Evolutionary conservation across 768 basidiomycete genomes (phyloP), one percentile per base, ranked within the genome.

Genomic region (Hericium erinaceus): DNA sequence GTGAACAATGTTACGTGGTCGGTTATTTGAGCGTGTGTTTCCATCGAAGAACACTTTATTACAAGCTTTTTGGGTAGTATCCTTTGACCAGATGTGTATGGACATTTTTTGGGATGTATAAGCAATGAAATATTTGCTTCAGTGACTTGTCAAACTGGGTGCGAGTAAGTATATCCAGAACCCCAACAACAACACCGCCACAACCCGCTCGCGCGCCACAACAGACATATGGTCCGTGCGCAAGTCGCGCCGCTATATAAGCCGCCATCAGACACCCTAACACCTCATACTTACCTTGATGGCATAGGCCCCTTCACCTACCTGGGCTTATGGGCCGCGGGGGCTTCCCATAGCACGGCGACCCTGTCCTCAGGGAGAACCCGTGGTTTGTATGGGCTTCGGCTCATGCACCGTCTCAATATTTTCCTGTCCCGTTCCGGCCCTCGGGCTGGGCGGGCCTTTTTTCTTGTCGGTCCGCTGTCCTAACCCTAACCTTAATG

Each of bases 371-470:
- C 75, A 77, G 73, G 73, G 75, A 73, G 72, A 66, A 55, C 64
- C 41, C 57, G 56, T 64, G 71, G 72, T 72, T 79, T 78, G 77
- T 77, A 73, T 77, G 69, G 62, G 73, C 71, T 72, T 67, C 70
- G 70, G 72, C 71, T 69, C 70, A 72, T 73, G 73, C 74, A 75
- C 70, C 68, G 72, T 74, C 73, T 66, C 61, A 74, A 75, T 75
- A 74, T 75, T 75, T 75, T 64, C 74, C 74, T 68, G 74, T 74
- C 68, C 72, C 67, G 67, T 66, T 73, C 68, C 65, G 75, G 77
- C 77, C 77, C 77, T 78, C 76, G 74, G 75, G 75, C 76, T 75
- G 74, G 75, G 74, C 67, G 72, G 76, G 75, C 75, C 71, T 55
- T 44, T 68, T 72, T 70, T 72, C 22, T 24, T 55, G 54, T 10